A percentile compares a stretch with the other conserved stretches of the same genome.
These are phyloP conservation scores for Brassica rapa DNA, from an alignment of 345 rosid genomes.

Conservation along the genomic window DNA sequence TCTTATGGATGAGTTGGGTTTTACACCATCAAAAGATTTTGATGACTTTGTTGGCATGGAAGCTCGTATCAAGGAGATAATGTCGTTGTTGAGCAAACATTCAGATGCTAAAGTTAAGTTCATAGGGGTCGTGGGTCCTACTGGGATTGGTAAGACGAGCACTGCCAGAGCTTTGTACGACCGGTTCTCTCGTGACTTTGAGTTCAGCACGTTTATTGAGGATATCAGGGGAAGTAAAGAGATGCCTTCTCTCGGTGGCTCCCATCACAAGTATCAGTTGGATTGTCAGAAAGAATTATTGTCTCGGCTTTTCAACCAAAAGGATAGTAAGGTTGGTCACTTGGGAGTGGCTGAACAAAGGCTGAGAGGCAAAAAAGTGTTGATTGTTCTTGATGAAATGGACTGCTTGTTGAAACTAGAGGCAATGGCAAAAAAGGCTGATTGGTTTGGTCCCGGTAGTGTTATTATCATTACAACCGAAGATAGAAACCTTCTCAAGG, in stretches of 20 bases:
- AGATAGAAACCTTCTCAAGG: background rate
- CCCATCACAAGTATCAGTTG: background rate
- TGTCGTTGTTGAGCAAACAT: background rate
- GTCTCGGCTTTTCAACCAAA: background rate
- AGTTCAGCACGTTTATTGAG: background rate
- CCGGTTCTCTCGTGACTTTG: background rate
- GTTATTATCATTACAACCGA: background rate
- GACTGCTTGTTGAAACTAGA: background rate
- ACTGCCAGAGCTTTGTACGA: constrained; percentile 12
- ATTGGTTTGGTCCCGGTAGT: background rate
- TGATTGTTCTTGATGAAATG: background rate
- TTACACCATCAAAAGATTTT: background rate
- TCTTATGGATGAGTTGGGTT: background rate
- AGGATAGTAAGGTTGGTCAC: background rate
- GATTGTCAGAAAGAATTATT: background rate
- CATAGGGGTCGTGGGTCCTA: constrained; percentile 5
- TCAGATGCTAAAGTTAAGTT: background rate
- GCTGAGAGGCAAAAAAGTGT: background rate
- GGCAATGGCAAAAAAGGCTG: background rate
- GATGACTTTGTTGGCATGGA: constrained; percentile 11
- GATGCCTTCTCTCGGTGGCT: background rate
- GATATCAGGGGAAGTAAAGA: background rate
- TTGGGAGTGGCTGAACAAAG: background rate
- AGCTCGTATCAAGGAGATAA: constrained; percentile 3
- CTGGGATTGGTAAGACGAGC: constrained; percentile 25